Percentiles rank a stretch among this genome's conserved stretches.
These are phyloP conservation scores for Beauveria pseudobassiana DNA, from an alignment of 2,329 filamentous ascomycete genomes.

Conservation along the genomic window DNA sequence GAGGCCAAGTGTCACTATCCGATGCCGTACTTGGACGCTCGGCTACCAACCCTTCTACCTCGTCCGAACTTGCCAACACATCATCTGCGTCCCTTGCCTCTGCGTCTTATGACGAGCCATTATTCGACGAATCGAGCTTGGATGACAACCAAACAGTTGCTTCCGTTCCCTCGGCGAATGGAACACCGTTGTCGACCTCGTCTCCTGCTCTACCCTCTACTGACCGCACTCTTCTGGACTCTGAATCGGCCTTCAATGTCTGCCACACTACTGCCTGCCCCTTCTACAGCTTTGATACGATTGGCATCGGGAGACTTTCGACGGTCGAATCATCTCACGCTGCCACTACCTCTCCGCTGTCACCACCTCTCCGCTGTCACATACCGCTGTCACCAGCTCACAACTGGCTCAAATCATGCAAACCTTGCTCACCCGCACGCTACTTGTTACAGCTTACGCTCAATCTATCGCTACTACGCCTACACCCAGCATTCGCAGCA, in stretches of 20 bases:
- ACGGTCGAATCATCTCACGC: too few species aligned
- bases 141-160: not conserved
- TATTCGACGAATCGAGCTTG: not conserved
- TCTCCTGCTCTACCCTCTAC: not conserved
- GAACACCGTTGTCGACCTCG: not conserved
- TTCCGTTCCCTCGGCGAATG: not conserved
- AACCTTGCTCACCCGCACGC: not conserved
- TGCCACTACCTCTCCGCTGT: too few species aligned
- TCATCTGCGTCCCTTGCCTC: not conserved
- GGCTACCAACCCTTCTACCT: not conserved
- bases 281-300: not conserved
- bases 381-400: not conserved
- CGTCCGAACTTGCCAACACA: not conserved
- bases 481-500: not conserved
- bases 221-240: not conserved
- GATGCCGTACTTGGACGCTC: not conserved
- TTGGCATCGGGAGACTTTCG: not conserved
- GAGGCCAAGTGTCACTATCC: not conserved
- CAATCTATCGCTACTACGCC: not conserved
- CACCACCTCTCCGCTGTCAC: too few species aligned
- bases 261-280: not conserved
- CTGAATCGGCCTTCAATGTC: not conserved
- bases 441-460: not conserved
- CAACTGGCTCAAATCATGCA: not conserved
- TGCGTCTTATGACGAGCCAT: not conserved